Percentiles rank a stretch among this genome's conserved stretches.
Evolutionary conservation across 768 basidiomycete species (phyloP).

Genomic region (Tricholoma sp.): DNA sequence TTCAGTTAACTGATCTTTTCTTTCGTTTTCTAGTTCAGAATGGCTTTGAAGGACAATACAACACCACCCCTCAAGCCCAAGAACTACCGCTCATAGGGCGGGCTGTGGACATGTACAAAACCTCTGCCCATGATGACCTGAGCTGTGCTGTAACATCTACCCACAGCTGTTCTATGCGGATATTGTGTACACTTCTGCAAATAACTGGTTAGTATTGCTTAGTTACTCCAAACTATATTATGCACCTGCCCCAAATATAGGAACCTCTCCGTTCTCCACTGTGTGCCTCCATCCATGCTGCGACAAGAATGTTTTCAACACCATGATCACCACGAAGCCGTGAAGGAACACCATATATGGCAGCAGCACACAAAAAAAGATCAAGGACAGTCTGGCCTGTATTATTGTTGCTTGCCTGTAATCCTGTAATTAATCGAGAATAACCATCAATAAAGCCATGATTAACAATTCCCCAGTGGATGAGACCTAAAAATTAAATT

Average conservation of each 20-base stretch:
- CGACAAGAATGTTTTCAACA: conserved; percentile 30
- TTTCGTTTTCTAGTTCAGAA: not conserved
- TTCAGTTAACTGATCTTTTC: not conserved
- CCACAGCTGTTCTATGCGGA: conserved; percentile 34
- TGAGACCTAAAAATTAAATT: conserved; percentile 19
- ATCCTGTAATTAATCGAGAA: conserved; percentile 15
- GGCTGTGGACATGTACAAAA: conserved; percentile 9
- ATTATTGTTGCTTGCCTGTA: conserved; percentile 35
- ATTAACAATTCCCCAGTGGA: conserved; percentile 27
- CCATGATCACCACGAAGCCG: conserved; percentile 34
- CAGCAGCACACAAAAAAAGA: conserved; percentile 21
- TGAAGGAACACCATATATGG: conserved; percentile 23
- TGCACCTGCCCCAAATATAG: conserved; percentile 31
- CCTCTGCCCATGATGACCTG: conserved; percentile 25
- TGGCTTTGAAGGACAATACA: not conserved
- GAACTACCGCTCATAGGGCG: not conserved
- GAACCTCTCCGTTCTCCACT: conserved; percentile 18
- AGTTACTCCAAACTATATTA: not conserved
- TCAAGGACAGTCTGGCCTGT: conserved; percentile 28
- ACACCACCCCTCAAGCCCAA: not conserved
- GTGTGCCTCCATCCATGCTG: conserved; percentile 23
- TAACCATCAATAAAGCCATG: conserved; percentile 31
- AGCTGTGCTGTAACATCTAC: conserved; percentile 22
- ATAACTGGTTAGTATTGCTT: not conserved
- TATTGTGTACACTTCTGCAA: conserved; percentile 31